Evolutionary conservation across 768 basidiomycete species (phyloP), one percentile per base, ranked within the genome.

Genomic region (Boletus subparvulus): DNA sequence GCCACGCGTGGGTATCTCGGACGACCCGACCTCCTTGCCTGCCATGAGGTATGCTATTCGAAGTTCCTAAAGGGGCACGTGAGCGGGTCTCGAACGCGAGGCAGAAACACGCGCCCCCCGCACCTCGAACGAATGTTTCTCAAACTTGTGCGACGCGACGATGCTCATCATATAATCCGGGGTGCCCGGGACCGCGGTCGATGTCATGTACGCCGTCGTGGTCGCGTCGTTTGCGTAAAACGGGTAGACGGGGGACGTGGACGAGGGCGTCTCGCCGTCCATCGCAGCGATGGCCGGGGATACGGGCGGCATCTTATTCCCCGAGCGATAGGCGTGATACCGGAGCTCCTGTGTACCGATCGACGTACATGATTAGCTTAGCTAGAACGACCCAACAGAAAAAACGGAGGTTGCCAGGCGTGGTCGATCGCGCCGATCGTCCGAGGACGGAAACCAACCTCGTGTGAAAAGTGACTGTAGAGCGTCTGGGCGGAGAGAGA

Each of bases 101-200:
- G 11, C 16, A 33, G 17, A 33, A 7, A 32, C 13, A 11, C 11
- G 13, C 32, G 28, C n/a, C 11, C 28, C 65, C 28, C 65, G 55
- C 45, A 82, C 82, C 78, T 83, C 82, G 60, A 80, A 75, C 47
- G 78, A 78, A 56, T 82, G 81, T 50, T 74, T 72, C 7, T 72
- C 67, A 52, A 71, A 81, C 47, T 63, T 68, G 14, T 71, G 68
- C 30, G 74, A 67, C 3, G 77, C 65, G 37, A 64, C 72, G 54
- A 81, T 74, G 55, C 64, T 69, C 63, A 77, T 66, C 39, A 77
- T 35, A 0, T 63, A 69, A 1, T 80, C 80, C 58, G 68, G 33
- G 6, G 52, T 40, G 33, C 58, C 61, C 0, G 65, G 45, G 11
- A 51, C 50, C 0, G 59, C 26, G 17, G 41, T 57, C 6, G 50